phyloP scores from a whole-genome alignment of 495 filamentous ascomycete species.

The Stereocaulon alpinum region DNA sequence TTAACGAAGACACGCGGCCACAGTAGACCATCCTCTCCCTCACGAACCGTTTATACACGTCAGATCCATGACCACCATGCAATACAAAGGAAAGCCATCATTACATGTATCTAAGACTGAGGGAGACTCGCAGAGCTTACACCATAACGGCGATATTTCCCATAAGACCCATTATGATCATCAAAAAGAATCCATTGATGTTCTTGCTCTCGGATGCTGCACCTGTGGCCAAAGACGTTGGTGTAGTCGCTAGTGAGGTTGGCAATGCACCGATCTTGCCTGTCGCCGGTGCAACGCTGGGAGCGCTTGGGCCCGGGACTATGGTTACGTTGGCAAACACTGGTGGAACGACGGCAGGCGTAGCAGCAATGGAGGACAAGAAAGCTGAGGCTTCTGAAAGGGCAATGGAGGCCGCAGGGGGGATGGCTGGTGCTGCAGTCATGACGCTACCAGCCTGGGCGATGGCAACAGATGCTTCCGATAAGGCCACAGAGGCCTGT shows the following conservation, averaged over 20 bases:
- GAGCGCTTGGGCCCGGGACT: not conserved
- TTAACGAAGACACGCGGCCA: not conserved
- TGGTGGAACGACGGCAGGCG: not conserved
- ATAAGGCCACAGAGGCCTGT: not conserved
- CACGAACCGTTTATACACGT: not conserved
- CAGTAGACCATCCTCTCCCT: not conserved
- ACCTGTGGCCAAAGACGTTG: slow-evolving; percentile 1
- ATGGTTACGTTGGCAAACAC: not conserved
- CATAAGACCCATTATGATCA: not conserved
- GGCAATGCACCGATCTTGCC: not conserved
- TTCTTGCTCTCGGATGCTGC: not conserved
- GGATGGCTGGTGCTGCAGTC: not conserved
- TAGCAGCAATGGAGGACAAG: not conserved
- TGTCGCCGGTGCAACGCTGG: not conserved
- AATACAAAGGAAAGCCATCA: not conserved
- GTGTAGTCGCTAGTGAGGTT: not conserved
- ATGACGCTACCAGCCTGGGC: not conserved
- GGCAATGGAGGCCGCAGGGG: not conserved
- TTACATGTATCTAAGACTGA: not conserved
- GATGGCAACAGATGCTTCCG: slow-evolving; percentile 3
- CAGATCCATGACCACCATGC: not conserved
- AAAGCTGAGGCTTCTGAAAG: not conserved
- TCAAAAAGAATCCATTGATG: not conserved
- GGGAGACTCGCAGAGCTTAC: not conserved
- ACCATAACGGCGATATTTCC: slow-evolving; percentile 12